A percentile compares a stretch with the other conserved stretches of the same genome.
These are phyloP conservation scores for Didymella pinodella DNA, from an alignment of 2,329 filamentous ascomycete genomes.

Conservation along the genomic window DNA sequence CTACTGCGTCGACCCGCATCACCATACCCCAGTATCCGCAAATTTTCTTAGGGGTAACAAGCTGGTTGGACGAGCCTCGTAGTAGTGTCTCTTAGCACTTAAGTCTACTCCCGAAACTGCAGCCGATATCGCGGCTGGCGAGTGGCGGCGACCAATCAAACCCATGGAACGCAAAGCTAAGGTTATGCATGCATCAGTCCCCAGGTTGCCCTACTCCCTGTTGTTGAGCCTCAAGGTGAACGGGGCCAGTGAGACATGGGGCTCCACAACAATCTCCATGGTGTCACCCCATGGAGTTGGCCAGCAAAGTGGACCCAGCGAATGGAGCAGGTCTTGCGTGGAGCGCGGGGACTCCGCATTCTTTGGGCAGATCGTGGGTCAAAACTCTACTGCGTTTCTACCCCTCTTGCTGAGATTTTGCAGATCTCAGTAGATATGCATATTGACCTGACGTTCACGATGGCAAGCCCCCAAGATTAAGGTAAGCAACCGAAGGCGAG, in stretches of 20 bases:
- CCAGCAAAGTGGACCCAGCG: slow-evolving; percentile 18
- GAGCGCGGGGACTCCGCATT: slow-evolving; percentile 21
- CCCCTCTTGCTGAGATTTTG: slow-evolving; percentile 13
- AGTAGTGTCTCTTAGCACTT: slow-evolving; percentile 12
- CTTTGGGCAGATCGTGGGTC: slow-evolving; percentile 2
- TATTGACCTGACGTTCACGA: slow-evolving; percentile 11
- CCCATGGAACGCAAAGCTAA: background rate
- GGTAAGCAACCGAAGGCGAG: slow-evolving; percentile 17
- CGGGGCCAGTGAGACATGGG: slow-evolving; percentile 20
- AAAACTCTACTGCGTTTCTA: background rate
- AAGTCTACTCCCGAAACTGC: slow-evolving; percentile 28
- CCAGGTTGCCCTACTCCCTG: slow-evolving; percentile 27
- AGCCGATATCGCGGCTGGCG: slow-evolving; percentile 23
- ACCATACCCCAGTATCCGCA: slow-evolving; percentile 28
- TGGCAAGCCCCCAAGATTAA: slow-evolving; percentile 12
- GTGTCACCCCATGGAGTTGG: slow-evolving; percentile 36
- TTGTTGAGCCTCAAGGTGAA: slow-evolving; percentile 41
- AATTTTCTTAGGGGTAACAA: slow-evolving; percentile 17
- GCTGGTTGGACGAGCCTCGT: slow-evolving; percentile 26
- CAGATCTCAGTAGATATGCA: slow-evolving; percentile 7
- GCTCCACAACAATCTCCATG: slow-evolving; percentile 35
- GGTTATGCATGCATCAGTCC: slow-evolving; percentile 14
- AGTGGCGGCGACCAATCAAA: slow-evolving; percentile 26
- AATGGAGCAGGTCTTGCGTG: slow-evolving; percentile 13
- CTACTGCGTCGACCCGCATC: slow-evolving; percentile 30